Evolutionary conservation across 2,329 filamentous ascomycete genomes (phyloP).

Genomic region (Apiospora aurea): DNA sequence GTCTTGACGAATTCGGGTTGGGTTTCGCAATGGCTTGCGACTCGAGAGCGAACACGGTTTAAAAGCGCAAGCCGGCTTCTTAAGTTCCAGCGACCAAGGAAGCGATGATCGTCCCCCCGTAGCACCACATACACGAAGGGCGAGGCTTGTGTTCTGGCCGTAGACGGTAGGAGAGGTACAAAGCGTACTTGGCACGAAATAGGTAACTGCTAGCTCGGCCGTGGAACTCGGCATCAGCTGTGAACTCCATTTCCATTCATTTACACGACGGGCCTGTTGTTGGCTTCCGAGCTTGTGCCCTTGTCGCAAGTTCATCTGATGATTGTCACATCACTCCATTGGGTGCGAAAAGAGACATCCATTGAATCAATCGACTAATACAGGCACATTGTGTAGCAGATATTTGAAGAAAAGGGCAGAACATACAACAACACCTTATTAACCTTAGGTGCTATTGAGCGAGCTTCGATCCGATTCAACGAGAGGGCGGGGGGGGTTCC

Average conservation of each 20-base stretch:
- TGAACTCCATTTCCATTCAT: not conserved
- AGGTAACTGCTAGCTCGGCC: not conserved
- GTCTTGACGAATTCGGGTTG: not conserved
- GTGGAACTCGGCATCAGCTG: not conserved
- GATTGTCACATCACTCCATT: not conserved
- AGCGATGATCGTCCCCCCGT: constrained; percentile 13
- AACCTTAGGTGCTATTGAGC: too few species aligned
- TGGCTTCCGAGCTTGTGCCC: not conserved
- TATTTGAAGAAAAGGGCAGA: not conserved
- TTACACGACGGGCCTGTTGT: constrained; percentile 3
- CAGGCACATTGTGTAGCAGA: not conserved
- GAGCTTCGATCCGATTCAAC: not conserved
- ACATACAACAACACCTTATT: not conserved
- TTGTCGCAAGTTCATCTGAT: constrained; percentile 21
- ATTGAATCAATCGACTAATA: not conserved
- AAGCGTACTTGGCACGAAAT: constrained; percentile 1
- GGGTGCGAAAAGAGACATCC: too few species aligned
- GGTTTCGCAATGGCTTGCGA: not conserved
- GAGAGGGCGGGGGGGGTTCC: not conserved
- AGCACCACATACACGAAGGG: not conserved
- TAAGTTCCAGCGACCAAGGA: constrained; percentile 2
- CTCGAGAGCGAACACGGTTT: not conserved
- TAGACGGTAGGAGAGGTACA: too few species aligned
- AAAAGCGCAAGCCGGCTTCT: constrained; percentile 9
- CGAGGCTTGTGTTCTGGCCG: constrained; percentile 14